Base-by-base conservation (phyloP, 2,329 filamentous ascomycete genomes). In the Aaosphaeria arxii region DNA sequence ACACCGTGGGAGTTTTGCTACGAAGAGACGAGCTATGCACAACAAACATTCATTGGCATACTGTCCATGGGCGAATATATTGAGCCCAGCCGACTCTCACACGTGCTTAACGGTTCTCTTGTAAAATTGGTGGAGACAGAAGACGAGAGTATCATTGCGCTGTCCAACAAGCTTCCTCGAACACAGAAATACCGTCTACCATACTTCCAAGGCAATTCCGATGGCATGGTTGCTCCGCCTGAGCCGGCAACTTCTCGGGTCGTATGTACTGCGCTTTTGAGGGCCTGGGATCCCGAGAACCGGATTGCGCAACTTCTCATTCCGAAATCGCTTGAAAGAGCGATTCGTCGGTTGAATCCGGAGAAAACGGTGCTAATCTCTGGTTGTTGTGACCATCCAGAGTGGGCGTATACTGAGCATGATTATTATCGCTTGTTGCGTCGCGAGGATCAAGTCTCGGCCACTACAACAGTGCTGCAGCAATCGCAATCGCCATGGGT, bases 51-150 rank as follows among this genome's bases (percentile, higher is more conserved):
- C 35, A 62, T 81, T n/a, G 87, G 84, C 0, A 74, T 92, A 28
- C 64, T 88, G 30, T 84, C 82, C 33, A 87, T 90, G 57, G 83
- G 85, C 49, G 84, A 85, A 56, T 81, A 84, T 50, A 76, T 83
- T 4, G 73, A 81, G 0, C 70, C 80, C 0, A 75, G 79, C 4
- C 72, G 87, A 5, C 66, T 91, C 1, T 73, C 77, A 0, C 84
- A 87, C 38, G 77, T 84, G 0, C 80, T 92, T 40, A 85, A 88
- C 55, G 88, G 88, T 11, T 80, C 81, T n/a, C 64, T 91, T 0
- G 70, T 92, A 0, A 84, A 87, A 0, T 72, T 88, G 5, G 81
- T 89, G 0, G 77, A 79, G 30, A 71, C 88, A 6, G 81, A 87
- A 45, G 77, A 78, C 24, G 51, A 64, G 0, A 65, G 63, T 17